Base-by-base conservation (phyloP, 306 rosid species). In the Cucurbita ficifolia region DNA sequence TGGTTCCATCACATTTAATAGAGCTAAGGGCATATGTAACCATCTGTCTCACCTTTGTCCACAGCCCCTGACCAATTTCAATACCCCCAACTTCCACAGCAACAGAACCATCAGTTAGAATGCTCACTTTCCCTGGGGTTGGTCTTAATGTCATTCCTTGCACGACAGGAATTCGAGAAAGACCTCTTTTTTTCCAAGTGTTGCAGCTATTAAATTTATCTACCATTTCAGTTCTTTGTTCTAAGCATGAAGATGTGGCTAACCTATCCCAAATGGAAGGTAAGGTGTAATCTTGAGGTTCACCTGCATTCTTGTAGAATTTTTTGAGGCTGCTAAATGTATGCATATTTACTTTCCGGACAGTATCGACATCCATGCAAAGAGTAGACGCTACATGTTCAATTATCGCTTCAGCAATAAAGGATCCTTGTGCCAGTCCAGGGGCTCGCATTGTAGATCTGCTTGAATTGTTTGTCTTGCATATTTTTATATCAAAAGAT, bases 1-100 rank as follows among this genome's bases (percentile, higher is more conserved):
- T 75, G 17, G 57, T 81, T 81, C 78, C 86, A 65, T 84, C 81
- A 74, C 96, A 86, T 54, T 79, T 81, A 75, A 91, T 77, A 69
- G 79, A 80, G 57, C 84, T 65, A 19, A 94, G 97, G 64, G 85
- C 85, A 83, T 77, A 94, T 74, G 97, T 96, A 64, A 89, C 84
- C 95, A 83, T 85, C 81, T 94, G 97, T 78, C 88, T 91, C 24
- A 86, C 99, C 88, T 94, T 94, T 57, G 97, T 94, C 99, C 99
- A 94, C 4, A 94, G 88, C 84, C 99, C 99, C 82, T 94, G 99
- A 46, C 99, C 99, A 18, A 94, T 21, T 82, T 94, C 97, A 29
- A 87, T 86, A 16, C 97, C 99, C 62, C 97, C 99, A 63, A 94
- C 96, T 84, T 94, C 99, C 81, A 85, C 96, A 79, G 77, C 87